These are phyloP conservation scores for Flaveria ramosissima DNA, from an alignment of 129 eudicot genomes.

Conservation along the genomic window DNA sequence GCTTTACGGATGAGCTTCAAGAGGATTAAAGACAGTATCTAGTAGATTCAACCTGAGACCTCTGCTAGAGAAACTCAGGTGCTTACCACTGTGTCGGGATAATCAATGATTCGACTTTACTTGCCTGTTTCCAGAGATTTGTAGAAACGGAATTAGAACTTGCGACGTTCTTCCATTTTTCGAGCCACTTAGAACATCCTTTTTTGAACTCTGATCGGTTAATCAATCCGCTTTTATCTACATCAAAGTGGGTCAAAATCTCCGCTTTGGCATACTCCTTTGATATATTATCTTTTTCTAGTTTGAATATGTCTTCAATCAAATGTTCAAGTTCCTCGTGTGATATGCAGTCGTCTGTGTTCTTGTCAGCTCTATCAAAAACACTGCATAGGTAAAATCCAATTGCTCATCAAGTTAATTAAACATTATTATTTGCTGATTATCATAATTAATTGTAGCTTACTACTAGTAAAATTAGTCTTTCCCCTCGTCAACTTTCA, in stretches of 20 bases:
- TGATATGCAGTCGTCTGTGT: not conserved
- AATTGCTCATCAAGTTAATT: not conserved
- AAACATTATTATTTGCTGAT: no score
- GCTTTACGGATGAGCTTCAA: no score
- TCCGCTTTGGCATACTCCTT: constrained; percentile 22
- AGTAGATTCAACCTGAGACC: no score
- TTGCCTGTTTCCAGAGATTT: constrained; percentile 8
- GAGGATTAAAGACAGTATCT: no score
- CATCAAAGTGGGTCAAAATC: constrained; percentile 27
- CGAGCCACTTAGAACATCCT: constrained; percentile 21
- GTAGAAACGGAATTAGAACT: not conserved
- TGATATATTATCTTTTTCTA: constrained; percentile 16
- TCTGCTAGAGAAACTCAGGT: no score
- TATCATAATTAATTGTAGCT: no score
- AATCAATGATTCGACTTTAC: not conserved
- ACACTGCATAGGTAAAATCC: not conserved
- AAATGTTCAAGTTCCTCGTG: constrained; percentile 1
- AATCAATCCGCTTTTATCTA: constrained; percentile 16
- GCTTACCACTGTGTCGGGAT: no score
- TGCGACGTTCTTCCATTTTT: constrained; percentile 20
- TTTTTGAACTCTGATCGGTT: constrained; percentile 6
- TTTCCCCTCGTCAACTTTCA: no score
- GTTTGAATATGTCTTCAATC: not conserved
- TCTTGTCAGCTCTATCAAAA: not conserved
- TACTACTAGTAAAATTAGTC: no score